Evolutionary conservation across 208 protist species (phyloP).

Genomic region (Kentomonas sorsogonicus): DNA sequence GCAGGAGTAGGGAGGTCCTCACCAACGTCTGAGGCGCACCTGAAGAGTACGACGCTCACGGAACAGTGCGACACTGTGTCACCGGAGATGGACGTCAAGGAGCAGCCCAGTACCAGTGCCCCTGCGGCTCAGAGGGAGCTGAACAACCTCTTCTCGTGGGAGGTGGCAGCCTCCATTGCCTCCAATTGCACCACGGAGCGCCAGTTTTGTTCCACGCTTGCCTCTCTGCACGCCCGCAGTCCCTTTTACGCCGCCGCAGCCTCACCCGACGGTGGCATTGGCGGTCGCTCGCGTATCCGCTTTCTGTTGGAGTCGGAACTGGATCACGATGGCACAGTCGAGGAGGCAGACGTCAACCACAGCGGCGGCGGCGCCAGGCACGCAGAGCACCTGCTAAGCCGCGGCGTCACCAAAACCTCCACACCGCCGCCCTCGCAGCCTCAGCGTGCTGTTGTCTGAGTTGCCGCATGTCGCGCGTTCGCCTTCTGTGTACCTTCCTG

Average conservation of each 20-base stretch:
- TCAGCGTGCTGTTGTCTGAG: too few species aligned
- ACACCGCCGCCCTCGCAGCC: too few species aligned
- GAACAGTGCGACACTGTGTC: not conserved
- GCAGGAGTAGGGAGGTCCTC: too few species aligned
- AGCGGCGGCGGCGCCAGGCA: not conserved
- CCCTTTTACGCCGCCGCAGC: too few species aligned
- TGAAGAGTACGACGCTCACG: conserved; percentile 1
- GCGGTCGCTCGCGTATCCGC: too few species aligned
- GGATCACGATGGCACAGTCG: not conserved
- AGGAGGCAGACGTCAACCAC: not conserved
- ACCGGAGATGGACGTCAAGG: not conserved
- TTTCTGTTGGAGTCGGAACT: not conserved
- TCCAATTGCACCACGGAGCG: conserved; percentile 48
- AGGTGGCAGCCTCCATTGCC: conserved; percentile 49
- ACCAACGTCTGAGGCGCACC: too few species aligned
- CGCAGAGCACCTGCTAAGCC: too few species aligned
- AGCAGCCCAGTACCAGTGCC: not conserved
- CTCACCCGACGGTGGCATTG: too few species aligned
- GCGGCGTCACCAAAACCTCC: too few species aligned
- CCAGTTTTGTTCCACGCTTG: conserved; percentile 3
- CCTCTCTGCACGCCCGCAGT: conserved; percentile 5
- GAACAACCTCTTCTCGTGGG: conserved; percentile 22
- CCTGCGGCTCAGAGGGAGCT: not conserved
- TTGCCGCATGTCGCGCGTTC: too few species aligned
- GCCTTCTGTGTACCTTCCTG: not conserved